A percentile compares a stretch with the other conserved stretches of the same genome.
Evolutionary conservation across 164 flowering plant genomes (phyloP).

Genomic region (Aristolochia fimbriata): DNA sequence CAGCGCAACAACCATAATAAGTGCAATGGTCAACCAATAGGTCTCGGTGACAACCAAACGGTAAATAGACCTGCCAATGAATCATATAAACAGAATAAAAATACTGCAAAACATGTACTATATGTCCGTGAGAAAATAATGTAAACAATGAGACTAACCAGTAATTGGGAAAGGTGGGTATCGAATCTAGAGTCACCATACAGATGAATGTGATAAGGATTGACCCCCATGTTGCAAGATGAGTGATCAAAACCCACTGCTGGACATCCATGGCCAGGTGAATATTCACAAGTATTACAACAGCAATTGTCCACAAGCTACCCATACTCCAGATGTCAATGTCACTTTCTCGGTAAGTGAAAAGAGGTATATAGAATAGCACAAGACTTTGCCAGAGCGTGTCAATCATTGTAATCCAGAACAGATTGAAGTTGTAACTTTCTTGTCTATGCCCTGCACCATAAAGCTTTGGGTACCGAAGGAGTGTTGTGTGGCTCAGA

Average conservation of each 20-base stretch:
- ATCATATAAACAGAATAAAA: background rate
- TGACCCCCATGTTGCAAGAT: conserved; percentile 83
- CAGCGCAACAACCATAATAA: conserved; percentile 49
- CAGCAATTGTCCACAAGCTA: conserved; percentile 84
- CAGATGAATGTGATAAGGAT: conserved; percentile 59
- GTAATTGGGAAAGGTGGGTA: conserved; percentile 71
- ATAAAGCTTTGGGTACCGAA: conserved; percentile 73
- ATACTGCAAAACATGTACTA: background rate
- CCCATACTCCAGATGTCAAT: conserved; percentile 95
- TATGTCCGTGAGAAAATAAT: too few relatives aligned
- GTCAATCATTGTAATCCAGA: conserved; percentile 86
- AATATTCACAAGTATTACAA: conserved; percentile 72
- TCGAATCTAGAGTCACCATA: conserved; percentile 71
- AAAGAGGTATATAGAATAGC: conserved; percentile 65
- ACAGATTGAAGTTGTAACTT: conserved; percentile 67
- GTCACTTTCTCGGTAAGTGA: conserved; percentile 39
- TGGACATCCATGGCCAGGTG: conserved; percentile 90
- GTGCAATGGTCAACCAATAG: conserved; percentile 71
- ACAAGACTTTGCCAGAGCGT: conserved; percentile 96
- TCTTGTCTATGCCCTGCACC: conserved; percentile 80
- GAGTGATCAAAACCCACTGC: conserved; percentile 66
- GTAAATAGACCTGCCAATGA: conserved; percentile 66
- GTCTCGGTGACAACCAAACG: conserved; percentile 48
- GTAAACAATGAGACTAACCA: conserved; percentile 41
- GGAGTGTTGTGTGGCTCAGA: conserved; percentile 62